Conservation (phyloP, 1,139 yeast species). For the Hemisphaericaspora subhashii region DNA sequence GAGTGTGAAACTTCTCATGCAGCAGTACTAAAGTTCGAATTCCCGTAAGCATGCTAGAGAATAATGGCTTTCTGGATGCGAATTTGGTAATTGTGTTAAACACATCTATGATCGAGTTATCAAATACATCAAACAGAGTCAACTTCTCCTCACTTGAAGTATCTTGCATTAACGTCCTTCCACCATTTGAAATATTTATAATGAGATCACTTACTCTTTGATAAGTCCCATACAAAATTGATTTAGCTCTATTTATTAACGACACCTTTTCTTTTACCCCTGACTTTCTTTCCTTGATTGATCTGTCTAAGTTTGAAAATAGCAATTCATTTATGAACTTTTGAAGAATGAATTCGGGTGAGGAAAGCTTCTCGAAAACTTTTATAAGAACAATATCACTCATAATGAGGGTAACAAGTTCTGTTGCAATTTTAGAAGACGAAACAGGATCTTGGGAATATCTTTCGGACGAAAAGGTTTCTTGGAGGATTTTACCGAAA, state of each 20-base stretch:
- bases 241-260: background rate
- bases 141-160: background rate
- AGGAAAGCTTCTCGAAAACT: conserved; percentile 27
- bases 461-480: conserved; percentile 17
- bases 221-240: conserved; percentile 5
- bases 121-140: conserved; percentile 10
- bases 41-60: conserved; percentile 18
- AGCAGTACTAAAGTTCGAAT: conserved; percentile 14
- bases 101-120: conserved; percentile 26
- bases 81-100: conserved; percentile 29
- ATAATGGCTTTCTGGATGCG: conserved; percentile 29
- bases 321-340: conserved; percentile 11
- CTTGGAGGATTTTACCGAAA: conserved; percentile 21
- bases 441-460: conserved; percentile 18
- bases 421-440: conserved; percentile 29
- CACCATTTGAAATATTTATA: conserved; percentile 10
- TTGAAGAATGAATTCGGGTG: conserved; percentile 30
- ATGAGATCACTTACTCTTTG: conserved; percentile 16
- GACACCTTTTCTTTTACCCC: background rate
- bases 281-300: background rate
- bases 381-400: conserved; percentile 38
- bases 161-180: conserved; percentile 3
- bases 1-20: conserved; percentile 15
- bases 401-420: conserved; percentile 28
- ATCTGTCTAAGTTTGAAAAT: background rate